phyloP scores from a whole-genome alignment of 192 early-diverging fungal genomes.

The Dispira simplex region DNA sequence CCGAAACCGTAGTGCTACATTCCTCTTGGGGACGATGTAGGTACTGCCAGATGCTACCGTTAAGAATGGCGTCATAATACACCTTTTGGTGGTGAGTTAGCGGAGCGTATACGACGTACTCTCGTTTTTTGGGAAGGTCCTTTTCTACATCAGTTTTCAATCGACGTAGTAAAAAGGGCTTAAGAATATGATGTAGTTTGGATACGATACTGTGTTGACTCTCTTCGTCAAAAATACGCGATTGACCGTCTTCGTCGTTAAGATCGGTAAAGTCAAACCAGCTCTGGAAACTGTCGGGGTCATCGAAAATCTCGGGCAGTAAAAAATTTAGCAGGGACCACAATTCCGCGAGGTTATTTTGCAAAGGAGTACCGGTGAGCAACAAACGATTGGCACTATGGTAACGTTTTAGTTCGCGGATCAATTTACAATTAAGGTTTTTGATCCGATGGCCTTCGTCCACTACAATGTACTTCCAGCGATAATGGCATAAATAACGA shows the following conservation, averaged over 20 bases:
- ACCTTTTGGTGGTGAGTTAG: conserved; percentile 52
- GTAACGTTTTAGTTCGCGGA: conserved; percentile 74
- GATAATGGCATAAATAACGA: conserved; percentile 41
- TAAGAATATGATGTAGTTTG: conserved; percentile 79
- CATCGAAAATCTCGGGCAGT: conserved; percentile 89
- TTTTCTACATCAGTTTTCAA: conserved; percentile 72
- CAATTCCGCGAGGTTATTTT: conserved; percentile 85
- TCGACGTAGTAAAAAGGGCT: conserved; percentile 42
- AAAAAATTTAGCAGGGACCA: conserved; percentile 95
- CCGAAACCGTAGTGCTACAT: not conserved
- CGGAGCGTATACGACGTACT: conserved; percentile 69
- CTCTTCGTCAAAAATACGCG: conserved; percentile 48
- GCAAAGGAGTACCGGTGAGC: conserved; percentile 86
- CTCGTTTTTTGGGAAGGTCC: conserved; percentile 77
- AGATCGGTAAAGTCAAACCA: conserved; percentile 77
- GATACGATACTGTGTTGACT: conserved; percentile 47
- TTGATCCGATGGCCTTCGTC: conserved; percentile 98
- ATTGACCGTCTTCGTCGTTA: conserved; percentile 37
- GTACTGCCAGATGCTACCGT: conserved; percentile 41
- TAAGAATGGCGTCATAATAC: conserved; percentile 51
- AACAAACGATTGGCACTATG: conserved; percentile 73
- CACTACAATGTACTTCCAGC: conserved; percentile 84
- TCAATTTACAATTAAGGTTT: conserved; percentile 83
- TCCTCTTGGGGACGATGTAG: conserved; percentile 30
- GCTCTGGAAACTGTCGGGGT: conserved; percentile 66